These are phyloP conservation scores for Lactuca saligna DNA, from an alignment of 129 eudicot genomes.

Conservation along the genomic window DNA sequence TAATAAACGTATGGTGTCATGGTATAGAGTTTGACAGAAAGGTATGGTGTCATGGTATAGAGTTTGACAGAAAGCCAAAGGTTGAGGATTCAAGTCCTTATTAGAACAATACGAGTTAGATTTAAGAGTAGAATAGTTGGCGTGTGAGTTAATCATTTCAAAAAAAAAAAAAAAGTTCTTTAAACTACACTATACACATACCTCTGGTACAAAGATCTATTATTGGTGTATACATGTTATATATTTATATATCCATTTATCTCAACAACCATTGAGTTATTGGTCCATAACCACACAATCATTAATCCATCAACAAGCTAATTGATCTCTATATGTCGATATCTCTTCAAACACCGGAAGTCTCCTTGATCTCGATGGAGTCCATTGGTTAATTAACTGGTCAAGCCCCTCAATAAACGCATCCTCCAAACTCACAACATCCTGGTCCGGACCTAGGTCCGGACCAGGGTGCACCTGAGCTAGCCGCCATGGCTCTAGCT, in stretches of 20 bases:
- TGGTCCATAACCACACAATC: slow-evolving; percentile 11
- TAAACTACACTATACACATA: not conserved
- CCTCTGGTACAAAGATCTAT: slow-evolving; percentile 13
- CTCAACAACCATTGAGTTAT: slow-evolving; percentile 35
- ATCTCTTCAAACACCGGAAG: slow-evolving; percentile 80
- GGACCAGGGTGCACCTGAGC: slow-evolving; percentile 16
- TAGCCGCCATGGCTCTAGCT: slow-evolving; percentile 54
- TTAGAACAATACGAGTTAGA: too few species aligned
- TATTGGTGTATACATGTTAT: not conserved
- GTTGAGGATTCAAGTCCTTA: too few species aligned
- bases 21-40: too few species aligned
- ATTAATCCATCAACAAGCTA: slow-evolving; percentile 62
- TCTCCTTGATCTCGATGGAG: slow-evolving; percentile 58
- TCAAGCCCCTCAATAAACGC: slow-evolving; percentile 67
- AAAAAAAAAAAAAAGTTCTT: too few species aligned
- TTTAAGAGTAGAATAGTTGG: too few species aligned
- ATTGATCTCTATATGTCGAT: slow-evolving; percentile 66
- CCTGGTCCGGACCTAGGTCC: slow-evolving; percentile 21
- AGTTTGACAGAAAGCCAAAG: too few species aligned
- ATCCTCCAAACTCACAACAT: slow-evolving; percentile 42
- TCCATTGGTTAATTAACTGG: slow-evolving; percentile 60
- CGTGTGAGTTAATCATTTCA: too few species aligned
- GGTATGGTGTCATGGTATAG: too few species aligned
- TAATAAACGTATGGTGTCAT: too few species aligned
- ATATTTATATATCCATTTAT: slow-evolving; percentile 11